These are phyloP conservation scores for Chenopodium formosanum DNA, from an alignment of 148 eudicot genomes.

Conservation along the genomic window DNA sequence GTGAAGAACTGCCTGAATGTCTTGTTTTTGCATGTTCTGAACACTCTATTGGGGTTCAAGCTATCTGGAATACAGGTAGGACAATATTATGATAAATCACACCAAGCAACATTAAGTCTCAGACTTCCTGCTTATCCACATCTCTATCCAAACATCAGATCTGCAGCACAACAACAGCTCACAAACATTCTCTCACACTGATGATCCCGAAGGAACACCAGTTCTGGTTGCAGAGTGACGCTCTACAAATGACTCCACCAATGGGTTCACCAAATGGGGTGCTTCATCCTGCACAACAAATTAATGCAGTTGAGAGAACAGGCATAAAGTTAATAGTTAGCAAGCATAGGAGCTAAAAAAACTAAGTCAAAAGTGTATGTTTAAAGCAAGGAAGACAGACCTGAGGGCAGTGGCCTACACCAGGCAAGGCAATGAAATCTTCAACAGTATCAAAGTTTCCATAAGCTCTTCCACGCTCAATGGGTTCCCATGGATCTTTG, in stretches of 20 bases:
- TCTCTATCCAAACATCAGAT: background rate
- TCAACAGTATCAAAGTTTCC: slow-evolving; percentile 66
- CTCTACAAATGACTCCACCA: slow-evolving; percentile 74
- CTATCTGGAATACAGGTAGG: background rate
- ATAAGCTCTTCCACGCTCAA: slow-evolving; percentile 83
- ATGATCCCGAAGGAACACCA: slow-evolving; percentile 10
- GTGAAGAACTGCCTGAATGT: background rate
- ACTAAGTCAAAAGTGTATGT: background rate
- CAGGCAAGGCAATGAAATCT: slow-evolving; percentile 80
- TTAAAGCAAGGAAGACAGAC: slow-evolving; percentile 35
- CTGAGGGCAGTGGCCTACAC: slow-evolving; percentile 99
- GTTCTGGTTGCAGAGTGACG: slow-evolving; percentile 46
- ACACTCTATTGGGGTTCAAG: background rate
- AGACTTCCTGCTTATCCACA: background rate
- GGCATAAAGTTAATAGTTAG: background rate
- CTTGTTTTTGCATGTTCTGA: background rate
- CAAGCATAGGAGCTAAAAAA: background rate
- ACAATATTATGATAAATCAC: background rate
- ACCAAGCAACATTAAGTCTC: background rate
- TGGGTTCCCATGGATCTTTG: slow-evolving; percentile 99
- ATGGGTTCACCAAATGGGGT: slow-evolving; percentile 81
- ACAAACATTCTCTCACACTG: slow-evolving; percentile 7
- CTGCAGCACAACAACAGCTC: background rate
- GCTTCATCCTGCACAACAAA: slow-evolving; percentile 74
- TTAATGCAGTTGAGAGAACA: background rate